Base-by-base conservation (phyloP, 2,329 filamentous ascomycete genomes). In the Aspergillus phoenicis region DNA sequence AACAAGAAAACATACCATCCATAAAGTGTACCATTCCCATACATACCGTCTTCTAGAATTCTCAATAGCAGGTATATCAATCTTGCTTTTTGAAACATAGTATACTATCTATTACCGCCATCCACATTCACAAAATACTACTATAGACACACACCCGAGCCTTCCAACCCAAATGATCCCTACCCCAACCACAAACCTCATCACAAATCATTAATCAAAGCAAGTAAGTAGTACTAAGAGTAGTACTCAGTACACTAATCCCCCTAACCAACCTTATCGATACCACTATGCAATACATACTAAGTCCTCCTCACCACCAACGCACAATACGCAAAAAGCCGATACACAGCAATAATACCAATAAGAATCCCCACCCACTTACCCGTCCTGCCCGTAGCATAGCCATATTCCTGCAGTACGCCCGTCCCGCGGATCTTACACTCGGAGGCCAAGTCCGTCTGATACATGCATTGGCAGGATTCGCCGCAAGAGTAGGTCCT, bases 341-440 rank as follows among this genome's bases (percentile, higher is more conserved):
- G 80, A 78, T 93, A 93, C 0, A 86, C 91, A 13, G 85, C 78
- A 67, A 92, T 88, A 65, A 96, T 96, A 2, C 82, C 86, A 55
- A 96, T 72, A 80, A 94, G 82, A 67, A 94, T 93, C 0, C 91
- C 91, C 20, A 91, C 85, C 82, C 91, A 91, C 70, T 86, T 84
- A 3, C 87, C 89, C 28, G 83, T 84, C 60, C 83, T 78, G 0
- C 86, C 88, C 2, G 83, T 84, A 8, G 82, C 77, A 74, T 92
- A 94, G 0, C 87, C 89, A 73, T 91, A 95, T 57, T 83, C 79
- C 43, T 85, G 78, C 52, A 96, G 76, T 4, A 96, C 89, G 1
- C 83, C 90, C 48, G 83, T 85, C 0, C 91, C 92, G 3, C 84
- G 82, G 65, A 95, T 91, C 74, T 85, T 78, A 70, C 92, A 93